Evolutionary conservation across 116 monocot species (phyloP), one percentile per base, ranked within the genome.

Genomic region (Dioscorea cayenensis): DNA sequence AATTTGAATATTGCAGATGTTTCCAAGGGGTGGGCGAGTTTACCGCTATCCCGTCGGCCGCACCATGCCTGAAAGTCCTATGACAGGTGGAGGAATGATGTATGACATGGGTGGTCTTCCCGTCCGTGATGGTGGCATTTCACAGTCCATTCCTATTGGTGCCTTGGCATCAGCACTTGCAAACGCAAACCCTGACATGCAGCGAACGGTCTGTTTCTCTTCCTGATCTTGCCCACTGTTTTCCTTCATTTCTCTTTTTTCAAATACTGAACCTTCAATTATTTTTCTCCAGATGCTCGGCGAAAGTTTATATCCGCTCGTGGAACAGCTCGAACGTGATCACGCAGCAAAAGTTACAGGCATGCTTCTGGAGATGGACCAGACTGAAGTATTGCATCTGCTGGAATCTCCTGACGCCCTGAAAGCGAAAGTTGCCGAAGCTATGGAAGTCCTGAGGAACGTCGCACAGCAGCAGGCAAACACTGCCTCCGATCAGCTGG

Each of bases 311-410:
- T 94, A 94, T 70, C 94, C 94, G 1, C 84, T 94, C 29, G 94
- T 94, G 19, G 90, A 88, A 65, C 85, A 85, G 70, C 76, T 90
- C 67, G 94, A 94, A 72, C 90, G 80, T 17, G 90, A 90, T 13
- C 72, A 76, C 36, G 94, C 94, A 14, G 93, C 93, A 4, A 94
- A 94, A 70, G 90, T 94, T 32, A 94, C 94, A 6, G 90, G 90
- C 0, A 94, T 94, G 94, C 80, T 94, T 11, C 77, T 94, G 48
- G 94, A 94, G 78, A 94, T 94, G 94, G 94, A 94, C 70, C 94
- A 94, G 74, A 90, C 90, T 28, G 94, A 94, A 70, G 94, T 94
- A 29, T 74, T 94, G 37, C 94, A 94, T 71, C 63, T 94, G 81
- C 65, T 94, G 67, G 94, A 94, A 73, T 88, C 90, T 0, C 94